Evolutionary conservation across 768 basidiomycete genomes (phyloP), one percentile per base, ranked within the genome.

Genomic region (Macrocybe gigantea): DNA sequence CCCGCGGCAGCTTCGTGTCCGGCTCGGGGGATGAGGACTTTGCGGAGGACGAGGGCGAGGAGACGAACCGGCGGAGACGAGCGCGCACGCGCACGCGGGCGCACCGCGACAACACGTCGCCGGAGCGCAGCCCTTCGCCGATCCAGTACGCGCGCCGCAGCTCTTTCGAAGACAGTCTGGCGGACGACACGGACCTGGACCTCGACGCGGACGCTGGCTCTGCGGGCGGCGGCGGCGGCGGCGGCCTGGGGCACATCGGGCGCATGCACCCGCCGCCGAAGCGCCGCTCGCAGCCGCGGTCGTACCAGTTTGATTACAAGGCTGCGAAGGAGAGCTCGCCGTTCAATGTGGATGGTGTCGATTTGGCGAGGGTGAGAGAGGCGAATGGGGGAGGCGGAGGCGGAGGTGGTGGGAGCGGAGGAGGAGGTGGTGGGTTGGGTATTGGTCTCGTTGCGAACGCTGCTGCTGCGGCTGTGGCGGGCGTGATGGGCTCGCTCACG

Each of bases 101-200:
- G 22, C 38, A 33, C 5, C n/a, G 38, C 14, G 38, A 33, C 12
- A 45, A 34, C 12, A 36, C 22, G 10, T n/a, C 3, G 13, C 12
- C 33, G 7, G 40, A 40, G 32, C 32, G 52, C 37, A 55, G 55
- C 13, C 57, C 59, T 3, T 57, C 57, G 3, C 61, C 61, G 5
- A 62, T 62, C n/a, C 49, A 49, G 5, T 62, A 59, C 33, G 61
- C 57, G 14, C 43, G 53, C 31, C 52, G 57, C 11, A 50, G 45
- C 34, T 57, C 54, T 33, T 41, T 52, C 33, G 56, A 44, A 42
- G 42, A 44, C 38, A 14, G 44, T 30, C 36, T 49, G 33, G 47
- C 48, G 48, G 14, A 38, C 12, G n/a, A 45, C 38, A 45, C 47
- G 33, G 41, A 14, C 5, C 22, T 22, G 22, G 22, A 22, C 22